Evolutionary conservation across 345 rosid genomes (phyloP), one percentile per base, ranked within the genome.

Genomic region (Salix koriyanagi): DNA sequence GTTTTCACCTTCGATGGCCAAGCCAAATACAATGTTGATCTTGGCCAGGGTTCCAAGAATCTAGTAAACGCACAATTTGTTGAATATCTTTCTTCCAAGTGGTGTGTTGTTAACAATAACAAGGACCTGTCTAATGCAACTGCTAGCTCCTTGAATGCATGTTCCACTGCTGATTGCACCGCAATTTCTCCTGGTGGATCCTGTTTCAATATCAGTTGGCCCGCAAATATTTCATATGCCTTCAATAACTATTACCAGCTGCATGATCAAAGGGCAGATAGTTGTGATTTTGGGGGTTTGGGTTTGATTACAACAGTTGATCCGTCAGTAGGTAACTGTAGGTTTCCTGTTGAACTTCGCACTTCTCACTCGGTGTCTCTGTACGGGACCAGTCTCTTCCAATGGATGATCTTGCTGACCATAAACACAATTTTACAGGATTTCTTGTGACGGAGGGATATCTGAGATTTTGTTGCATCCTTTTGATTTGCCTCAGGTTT

Each of bases 1-100:
- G 69, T 92, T 36, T 94, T 91, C 85, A 91, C 97, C 50, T 94
- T 94, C 50, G 98, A 94, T 74, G 98, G 98, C 68, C 98, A 92
- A 86, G 97, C 92, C 78, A 94, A 92, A 79, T 94, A 88, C 85
- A 81, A 62, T 60, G 75, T 90, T 75, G 83, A 83, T 73, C 81
- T 94, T 71, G 92, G 87, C 62, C 91, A 81, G 80, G 88, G 89
- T 67, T 80, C 86, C 3, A 88, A 87, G 86, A 83, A 82, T 30
- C 84, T 86, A 8, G 80, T 82, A 54, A 88, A 92, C 82, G 95
- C 95, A 18, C 91, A 90, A 73, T 85, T 83, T 65, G 90, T 94
- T 14, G 89, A 84, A 58, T 94, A 91, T 88, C 92, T 94, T 80
- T 76, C 95, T 80, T 75, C 91, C 23, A 87, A 81, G 82, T 94